Evolutionary conservation across 179 eudicot genomes (phyloP).

Genomic region (Carnegiea gigantea): DNA sequence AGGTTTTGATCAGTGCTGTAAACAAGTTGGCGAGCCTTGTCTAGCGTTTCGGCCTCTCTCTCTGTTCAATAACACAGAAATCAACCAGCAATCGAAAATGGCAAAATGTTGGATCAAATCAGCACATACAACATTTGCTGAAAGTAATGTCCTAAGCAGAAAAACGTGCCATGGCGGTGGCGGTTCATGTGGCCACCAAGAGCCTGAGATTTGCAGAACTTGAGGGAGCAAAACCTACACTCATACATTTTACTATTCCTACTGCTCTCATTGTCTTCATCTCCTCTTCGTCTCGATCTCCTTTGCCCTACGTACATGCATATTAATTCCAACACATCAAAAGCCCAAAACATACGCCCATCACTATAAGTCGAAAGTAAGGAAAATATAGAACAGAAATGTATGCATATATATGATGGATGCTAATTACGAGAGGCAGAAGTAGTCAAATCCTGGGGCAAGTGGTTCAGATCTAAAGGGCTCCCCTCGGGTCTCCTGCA

Average conservation of each 20-base stretch:
- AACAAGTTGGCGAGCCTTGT: constrained; percentile 91
- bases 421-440: neutral
- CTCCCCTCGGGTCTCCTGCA: neutral
- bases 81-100: neutral
- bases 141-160: neutral
- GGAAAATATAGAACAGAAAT: too few species aligned
- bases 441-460: neutral
- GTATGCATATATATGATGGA: too few species aligned
- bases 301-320: neutral
- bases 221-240: neutral
- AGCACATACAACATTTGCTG: too few species aligned
- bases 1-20: constrained; percentile 52
- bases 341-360: too few species aligned
- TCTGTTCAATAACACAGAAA: constrained; percentile 35
- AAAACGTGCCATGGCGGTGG: constrained; percentile 11
- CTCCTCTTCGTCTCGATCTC: neutral
- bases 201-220: constrained; percentile 1
- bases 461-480: neutral
- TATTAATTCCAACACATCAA: too few species aligned
- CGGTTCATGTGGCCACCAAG: constrained; percentile 2
- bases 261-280: neutral
- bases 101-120: neutral
- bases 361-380: too few species aligned
- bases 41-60: constrained; percentile 83
- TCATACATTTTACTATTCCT: neutral